Conservation (phyloP, 257 asterid species). For the Solanum habrochaites region DNA sequence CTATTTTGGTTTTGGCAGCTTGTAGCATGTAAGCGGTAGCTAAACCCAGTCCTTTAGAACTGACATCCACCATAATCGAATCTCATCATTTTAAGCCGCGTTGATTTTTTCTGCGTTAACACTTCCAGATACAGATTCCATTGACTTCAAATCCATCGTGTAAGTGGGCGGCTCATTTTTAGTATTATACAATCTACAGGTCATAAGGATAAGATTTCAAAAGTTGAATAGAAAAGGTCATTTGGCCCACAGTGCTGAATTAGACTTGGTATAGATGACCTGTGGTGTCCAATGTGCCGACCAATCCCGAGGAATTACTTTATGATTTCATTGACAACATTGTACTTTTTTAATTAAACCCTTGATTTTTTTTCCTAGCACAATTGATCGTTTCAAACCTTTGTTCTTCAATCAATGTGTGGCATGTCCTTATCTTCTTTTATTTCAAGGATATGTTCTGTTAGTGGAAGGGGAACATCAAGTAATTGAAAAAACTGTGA, state of each 20-base stretch:
- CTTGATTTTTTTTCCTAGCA: not conserved
- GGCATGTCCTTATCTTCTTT: not conserved
- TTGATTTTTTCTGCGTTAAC: not conserved
- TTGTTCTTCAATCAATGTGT: not conserved
- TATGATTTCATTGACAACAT: not conserved
- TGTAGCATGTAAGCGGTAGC: not conserved
- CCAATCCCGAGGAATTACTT: not conserved
- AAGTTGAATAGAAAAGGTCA: not conserved
- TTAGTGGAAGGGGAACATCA: not conserved
- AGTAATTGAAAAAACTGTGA: not conserved
- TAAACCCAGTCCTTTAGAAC: not conserved
- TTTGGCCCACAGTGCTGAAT: not conserved
- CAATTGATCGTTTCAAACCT: not conserved
- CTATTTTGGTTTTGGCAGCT: not conserved
- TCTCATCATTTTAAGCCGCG: not conserved
- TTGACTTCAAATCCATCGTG: not conserved
- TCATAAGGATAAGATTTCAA: not conserved
- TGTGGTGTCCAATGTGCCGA: not conserved
- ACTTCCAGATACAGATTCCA: not conserved
- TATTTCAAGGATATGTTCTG: not conserved
- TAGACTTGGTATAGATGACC: not conserved
- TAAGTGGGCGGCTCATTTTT: not conserved
- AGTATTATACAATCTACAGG: not conserved
- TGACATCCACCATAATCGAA: not conserved
- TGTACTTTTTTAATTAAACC: not conserved